phyloP scores from a whole-genome alignment of 1,284 basidiomycete genomes.

The Pseudozyma thailandica region DNA sequence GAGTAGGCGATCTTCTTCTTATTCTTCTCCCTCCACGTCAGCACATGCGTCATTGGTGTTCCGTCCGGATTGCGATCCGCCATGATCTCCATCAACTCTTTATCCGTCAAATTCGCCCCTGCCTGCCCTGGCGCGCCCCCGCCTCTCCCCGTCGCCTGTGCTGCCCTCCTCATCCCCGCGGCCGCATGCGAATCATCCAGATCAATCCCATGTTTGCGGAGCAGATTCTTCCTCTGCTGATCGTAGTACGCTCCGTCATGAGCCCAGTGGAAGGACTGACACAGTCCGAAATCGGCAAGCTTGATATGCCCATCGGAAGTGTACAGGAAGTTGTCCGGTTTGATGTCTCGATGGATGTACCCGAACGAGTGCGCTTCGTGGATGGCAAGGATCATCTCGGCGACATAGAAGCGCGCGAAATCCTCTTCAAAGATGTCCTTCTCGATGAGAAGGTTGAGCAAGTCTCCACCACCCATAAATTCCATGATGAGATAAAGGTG shows the following conservation, averaged over 20 bases:
- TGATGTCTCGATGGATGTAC: constrained; percentile 97
- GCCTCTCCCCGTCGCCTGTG: constrained; percentile 27
- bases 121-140: constrained; percentile 28
- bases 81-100: constrained; percentile 59
- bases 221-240: constrained; percentile 85
- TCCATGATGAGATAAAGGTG: constrained; percentile 87
- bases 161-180: constrained; percentile 32
- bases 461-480: constrained; percentile 94
- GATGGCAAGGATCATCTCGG: constrained; percentile 97
- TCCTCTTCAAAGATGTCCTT: constrained; percentile 91
- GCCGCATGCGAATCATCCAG: constrained; percentile 78
- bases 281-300: constrained; percentile 93
- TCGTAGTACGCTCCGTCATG: constrained; percentile 77
- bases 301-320: constrained; percentile 91
- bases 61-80: constrained; percentile 62
- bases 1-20: constrained; percentile 89
- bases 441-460: constrained; percentile 93
- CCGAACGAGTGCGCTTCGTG: constrained; percentile 92
- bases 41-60: constrained; percentile 62
- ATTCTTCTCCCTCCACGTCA: constrained; percentile 93
- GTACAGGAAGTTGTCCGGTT: constrained; percentile 95
- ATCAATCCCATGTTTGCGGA: constrained; percentile 93
- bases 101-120: constrained; percentile 44
- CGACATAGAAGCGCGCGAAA: constrained; percentile 93
- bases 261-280: constrained; percentile 65